Evolutionary conservation across 2,329 filamentous ascomycete genomes (phyloP).

Genomic region (Diaporthe ampelina): DNA sequence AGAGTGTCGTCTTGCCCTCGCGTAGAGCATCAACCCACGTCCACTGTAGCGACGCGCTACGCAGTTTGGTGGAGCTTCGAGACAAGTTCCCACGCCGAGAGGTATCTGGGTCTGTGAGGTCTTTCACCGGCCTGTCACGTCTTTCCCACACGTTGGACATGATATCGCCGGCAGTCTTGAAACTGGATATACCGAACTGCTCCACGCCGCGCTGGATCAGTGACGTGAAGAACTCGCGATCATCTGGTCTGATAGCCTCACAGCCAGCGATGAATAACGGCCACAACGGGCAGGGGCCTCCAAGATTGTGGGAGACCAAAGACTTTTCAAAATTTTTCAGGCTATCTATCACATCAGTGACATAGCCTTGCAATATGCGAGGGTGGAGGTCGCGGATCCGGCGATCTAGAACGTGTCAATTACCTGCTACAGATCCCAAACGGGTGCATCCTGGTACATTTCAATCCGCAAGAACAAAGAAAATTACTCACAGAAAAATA

Average conservation of each 20-base stretch:
- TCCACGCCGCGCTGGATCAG: conserved; percentile 4
- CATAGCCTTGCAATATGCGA: conserved; percentile 12
- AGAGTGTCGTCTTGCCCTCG: not conserved
- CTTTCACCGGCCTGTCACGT: not conserved
- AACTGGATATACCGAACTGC: not conserved
- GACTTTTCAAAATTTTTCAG: not conserved
- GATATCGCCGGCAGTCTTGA: conserved; percentile 6
- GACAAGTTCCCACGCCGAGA: not conserved
- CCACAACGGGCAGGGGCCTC: not conserved
- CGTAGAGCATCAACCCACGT: conserved; percentile 9
- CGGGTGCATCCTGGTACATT: too few species aligned
- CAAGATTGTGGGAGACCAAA: not conserved
- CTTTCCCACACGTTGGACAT: conserved; percentile 15
- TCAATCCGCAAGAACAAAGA: too few species aligned
- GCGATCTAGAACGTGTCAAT: not conserved
- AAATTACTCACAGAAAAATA: too few species aligned
- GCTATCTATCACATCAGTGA: not conserved
- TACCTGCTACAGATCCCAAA: too few species aligned
- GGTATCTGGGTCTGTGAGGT: not conserved
- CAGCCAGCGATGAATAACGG: conserved; percentile 2
- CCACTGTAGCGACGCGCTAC: not conserved
- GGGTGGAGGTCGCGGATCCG: conserved; percentile 13
- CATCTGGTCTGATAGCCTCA: not conserved
- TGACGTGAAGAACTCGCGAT: conserved; percentile 3
- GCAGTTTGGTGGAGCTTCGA: not conserved